phyloP scores from a whole-genome alignment of 2,329 filamentous ascomycete genomes.

The Colletotrichum orchidophilum region DNA sequence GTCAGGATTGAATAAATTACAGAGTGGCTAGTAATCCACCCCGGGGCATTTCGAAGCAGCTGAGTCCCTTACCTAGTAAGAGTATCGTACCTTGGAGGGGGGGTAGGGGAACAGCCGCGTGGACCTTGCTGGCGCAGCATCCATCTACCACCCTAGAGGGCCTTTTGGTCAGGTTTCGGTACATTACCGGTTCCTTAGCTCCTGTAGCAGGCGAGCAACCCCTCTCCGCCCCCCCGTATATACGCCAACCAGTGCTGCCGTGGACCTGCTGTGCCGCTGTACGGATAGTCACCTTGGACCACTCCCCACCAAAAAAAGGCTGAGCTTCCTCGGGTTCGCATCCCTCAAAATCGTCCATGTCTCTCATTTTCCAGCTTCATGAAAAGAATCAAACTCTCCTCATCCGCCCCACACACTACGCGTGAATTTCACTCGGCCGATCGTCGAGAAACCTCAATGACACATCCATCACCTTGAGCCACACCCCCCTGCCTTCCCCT shows the following conservation, averaged over 20 bases:
- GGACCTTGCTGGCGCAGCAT: slow-evolving; percentile 7
- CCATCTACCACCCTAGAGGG: not conserved
- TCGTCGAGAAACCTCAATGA: not conserved
- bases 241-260: not conserved
- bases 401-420: not conserved
- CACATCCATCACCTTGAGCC: not conserved
- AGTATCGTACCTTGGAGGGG: no score
- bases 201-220: slow-evolving; percentile 2
- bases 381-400: not conserved
- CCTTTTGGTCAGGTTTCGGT: not conserved
- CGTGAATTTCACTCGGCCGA: no score
- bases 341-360: not conserved
- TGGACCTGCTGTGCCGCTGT: no score
- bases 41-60: not conserved
- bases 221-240: not conserved
- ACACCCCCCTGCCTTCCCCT: not conserved
- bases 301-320: slow-evolving; percentile 17
- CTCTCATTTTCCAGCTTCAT: not conserved
- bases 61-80: no score
- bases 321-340: not conserved
- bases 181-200: not conserved
- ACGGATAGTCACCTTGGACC: no score
- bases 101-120: slow-evolving; percentile 12
- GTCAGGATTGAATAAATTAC: not conserved
- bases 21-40: not conserved